phyloP scores from a whole-genome alignment of 208 protist genomes.

The Wallacemonas rigidus region DNA sequence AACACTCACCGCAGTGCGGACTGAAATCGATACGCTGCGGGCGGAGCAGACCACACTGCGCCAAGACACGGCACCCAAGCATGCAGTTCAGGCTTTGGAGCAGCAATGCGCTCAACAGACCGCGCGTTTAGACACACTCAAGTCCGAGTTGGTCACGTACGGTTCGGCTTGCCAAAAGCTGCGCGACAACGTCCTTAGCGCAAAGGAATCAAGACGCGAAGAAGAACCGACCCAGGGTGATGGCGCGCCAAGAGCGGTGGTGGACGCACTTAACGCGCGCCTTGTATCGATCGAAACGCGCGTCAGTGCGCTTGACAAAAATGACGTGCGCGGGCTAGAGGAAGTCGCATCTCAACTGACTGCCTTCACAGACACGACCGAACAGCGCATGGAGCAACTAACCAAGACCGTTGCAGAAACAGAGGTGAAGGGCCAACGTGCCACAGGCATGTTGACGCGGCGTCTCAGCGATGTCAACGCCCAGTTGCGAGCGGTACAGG shows the following conservation, averaged over 20 bases:
- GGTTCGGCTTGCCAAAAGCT: background rate
- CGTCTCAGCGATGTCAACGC: slow-evolving; percentile 1
- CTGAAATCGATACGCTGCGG: background rate
- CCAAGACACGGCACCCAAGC: background rate
- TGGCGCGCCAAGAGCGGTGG: too few relatives aligned
- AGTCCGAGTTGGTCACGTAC: background rate
- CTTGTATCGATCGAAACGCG: too few relatives aligned
- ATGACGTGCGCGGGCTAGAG: background rate
- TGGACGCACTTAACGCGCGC: too few relatives aligned
- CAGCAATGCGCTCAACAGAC: background rate
- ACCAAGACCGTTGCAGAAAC: slow-evolving; percentile 1
- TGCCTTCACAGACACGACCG: background rate
- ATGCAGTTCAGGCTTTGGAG: background rate
- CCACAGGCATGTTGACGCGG: background rate
- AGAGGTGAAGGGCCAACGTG: slow-evolving; percentile 1
- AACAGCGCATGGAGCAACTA: slow-evolving; percentile 2
- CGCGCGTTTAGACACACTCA: too few relatives aligned
- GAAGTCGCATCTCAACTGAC: background rate
- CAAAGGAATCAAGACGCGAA: too few relatives aligned
- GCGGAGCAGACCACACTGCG: background rate
- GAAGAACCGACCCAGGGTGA: too few relatives aligned
- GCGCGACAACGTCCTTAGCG: too few relatives aligned
- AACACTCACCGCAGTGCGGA: background rate
- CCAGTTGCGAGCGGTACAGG: background rate
- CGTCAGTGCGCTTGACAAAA: background rate